phyloP scores from a whole-genome alignment of 73 alveolate genomes.

The Paramecium bursaria region DNA sequence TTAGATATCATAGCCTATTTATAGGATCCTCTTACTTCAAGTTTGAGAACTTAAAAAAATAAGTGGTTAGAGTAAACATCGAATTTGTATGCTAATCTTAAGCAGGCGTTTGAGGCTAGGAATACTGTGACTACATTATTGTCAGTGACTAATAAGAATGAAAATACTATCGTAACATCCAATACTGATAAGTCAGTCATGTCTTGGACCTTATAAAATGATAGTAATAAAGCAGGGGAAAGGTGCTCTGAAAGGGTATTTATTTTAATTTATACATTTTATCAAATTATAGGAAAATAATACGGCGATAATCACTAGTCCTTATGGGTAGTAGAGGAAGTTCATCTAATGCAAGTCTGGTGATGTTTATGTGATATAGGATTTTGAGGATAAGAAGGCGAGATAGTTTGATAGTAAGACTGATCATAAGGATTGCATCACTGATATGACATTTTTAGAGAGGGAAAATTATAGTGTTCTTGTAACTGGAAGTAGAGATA shows the following conservation, averaged over 20 bases:
- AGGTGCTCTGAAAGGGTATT: conserved; percentile 13
- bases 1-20: conserved; percentile 26
- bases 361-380: conserved; percentile 44
- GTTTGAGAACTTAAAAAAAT: neutral
- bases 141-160: neutral
- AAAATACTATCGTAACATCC: conserved; percentile 21
- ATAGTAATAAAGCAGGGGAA: neutral
- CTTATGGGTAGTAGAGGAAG: neutral
- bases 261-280: too few relatives aligned
- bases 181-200: conserved; percentile 25
- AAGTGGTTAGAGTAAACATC: conserved; percentile 19
- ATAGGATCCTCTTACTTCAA: conserved; percentile 37
- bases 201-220: conserved; percentile 38
- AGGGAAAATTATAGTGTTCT: conserved; percentile 4
- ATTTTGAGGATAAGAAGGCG: conserved; percentile 9
- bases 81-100: conserved; percentile 2
- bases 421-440: conserved; percentile 36
- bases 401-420: neutral
- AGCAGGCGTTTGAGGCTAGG: conserved; percentile 40
- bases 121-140: conserved; percentile 28
- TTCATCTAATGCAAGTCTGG: conserved; percentile 35
- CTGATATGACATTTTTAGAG: conserved; percentile 43
- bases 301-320: conserved; percentile 5
- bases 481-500: conserved; percentile 41
- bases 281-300: neutral